Percentiles rank a stretch among this genome's conserved stretches.
These are phyloP conservation scores for Exophiala sideris DNA, from an alignment of 2,329 filamentous ascomycete genomes.

Conservation along the genomic window DNA sequence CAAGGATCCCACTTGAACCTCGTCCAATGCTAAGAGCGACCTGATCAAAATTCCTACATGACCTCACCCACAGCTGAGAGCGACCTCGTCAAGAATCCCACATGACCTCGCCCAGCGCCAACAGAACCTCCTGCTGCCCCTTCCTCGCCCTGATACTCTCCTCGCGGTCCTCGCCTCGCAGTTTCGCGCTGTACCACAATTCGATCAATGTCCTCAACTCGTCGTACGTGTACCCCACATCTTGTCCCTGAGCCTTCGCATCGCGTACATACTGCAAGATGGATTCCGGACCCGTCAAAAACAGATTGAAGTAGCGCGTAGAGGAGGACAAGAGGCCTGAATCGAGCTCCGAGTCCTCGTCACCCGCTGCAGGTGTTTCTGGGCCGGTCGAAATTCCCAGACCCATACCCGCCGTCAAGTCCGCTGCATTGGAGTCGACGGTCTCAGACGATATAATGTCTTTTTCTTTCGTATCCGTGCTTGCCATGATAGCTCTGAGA, in stretches of 20 bases:
- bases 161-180: constrained; percentile 44
- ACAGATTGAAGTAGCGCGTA: constrained; percentile 48
- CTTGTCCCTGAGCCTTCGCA: constrained; percentile 37
- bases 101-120: constrained; percentile 47
- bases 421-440: background rate
- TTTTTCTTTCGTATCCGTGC: constrained; percentile 11
- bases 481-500: constrained; percentile 77
- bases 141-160: constrained; percentile 47
- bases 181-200: constrained; percentile 44
- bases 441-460: constrained; percentile 21
- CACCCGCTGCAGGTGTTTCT: constrained; percentile 8
- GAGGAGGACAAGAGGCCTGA: constrained; percentile 42
- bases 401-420: constrained; percentile 8
- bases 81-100: constrained; percentile 38
- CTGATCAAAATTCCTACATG: background rate
- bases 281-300: constrained; percentile 45
- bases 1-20: too few species aligned
- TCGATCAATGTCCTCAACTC: constrained; percentile 46
- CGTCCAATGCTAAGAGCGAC: too few species aligned
- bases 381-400: constrained; percentile 18
- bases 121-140: constrained; percentile 42
- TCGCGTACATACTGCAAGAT: constrained; percentile 44
- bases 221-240: constrained; percentile 43
- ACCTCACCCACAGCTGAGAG: background rate
- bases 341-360: constrained; percentile 30